These are phyloP conservation scores for Candida andamanensis DNA, from an alignment of 805 yeast genomes.

Conservation along the genomic window DNA sequence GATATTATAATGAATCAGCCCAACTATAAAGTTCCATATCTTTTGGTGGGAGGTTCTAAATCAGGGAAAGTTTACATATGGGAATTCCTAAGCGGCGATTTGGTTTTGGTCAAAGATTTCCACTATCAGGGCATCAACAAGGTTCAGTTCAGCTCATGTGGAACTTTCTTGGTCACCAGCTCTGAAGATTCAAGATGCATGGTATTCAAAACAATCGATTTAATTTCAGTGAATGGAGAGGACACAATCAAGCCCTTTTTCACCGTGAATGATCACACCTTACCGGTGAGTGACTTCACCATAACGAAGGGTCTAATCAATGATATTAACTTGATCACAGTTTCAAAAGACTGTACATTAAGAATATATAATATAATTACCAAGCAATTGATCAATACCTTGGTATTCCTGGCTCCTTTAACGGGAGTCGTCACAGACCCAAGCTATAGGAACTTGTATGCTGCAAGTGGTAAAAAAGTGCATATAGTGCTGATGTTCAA, in stretches of 20 bases:
- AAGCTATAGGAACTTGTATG: slow-evolving; percentile 68
- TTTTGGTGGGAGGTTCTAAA: slow-evolving; percentile 67
- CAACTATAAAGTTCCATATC: slow-evolving; percentile 50
- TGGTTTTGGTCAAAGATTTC: slow-evolving; percentile 67
- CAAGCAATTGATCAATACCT: slow-evolving; percentile 54
- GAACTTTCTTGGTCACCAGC: slow-evolving; percentile 65
- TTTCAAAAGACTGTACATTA: slow-evolving; percentile 69
- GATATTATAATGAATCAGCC: slow-evolving; percentile 20
- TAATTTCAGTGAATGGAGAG: slow-evolving; percentile 36
- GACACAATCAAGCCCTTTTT: slow-evolving; percentile 48
- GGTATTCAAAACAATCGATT: slow-evolving; percentile 66
- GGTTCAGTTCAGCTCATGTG: slow-evolving; percentile 55
- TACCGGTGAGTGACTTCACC: slow-evolving; percentile 47
- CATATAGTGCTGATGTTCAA: slow-evolving; percentile 50
- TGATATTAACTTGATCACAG: slow-evolving; percentile 63
- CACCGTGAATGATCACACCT: slow-evolving; percentile 57
- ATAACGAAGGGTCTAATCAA: slow-evolving; percentile 46
- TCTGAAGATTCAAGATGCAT: slow-evolving; percentile 77
- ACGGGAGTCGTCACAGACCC: slow-evolving; percentile 65
- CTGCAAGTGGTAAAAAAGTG: slow-evolving; percentile 63
- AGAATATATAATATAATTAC: slow-evolving; percentile 59
- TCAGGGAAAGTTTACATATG: slow-evolving; percentile 80
- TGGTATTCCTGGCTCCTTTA: slow-evolving; percentile 59
- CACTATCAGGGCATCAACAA: slow-evolving; percentile 76
- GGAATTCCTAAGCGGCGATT: slow-evolving; percentile 76